Conservation (phyloP, 139 green algal species). For the Haematococcus sp. region DNA sequence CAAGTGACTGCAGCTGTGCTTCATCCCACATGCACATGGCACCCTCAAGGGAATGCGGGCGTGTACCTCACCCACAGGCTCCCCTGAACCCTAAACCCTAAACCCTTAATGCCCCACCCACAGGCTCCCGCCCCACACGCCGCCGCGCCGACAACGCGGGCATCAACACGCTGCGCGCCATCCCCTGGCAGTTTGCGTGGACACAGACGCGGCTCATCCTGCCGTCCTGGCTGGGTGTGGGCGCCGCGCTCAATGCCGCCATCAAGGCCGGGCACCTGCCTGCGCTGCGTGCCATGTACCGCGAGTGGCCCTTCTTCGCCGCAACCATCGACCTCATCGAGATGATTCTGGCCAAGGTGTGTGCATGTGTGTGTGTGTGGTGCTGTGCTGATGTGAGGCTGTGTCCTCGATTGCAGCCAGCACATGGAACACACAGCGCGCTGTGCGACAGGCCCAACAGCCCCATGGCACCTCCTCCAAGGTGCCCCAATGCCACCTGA, state of each 20-base stretch:
- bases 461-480: too few relatives aligned
- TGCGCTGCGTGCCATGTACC: constrained; percentile 89
- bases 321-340: constrained; percentile 95
- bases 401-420: too few relatives aligned
- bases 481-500: too few relatives aligned
- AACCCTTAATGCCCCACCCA: neutral
- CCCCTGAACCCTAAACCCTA: too few relatives aligned
- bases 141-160: constrained; percentile 28
- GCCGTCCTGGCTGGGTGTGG: constrained; percentile 96
- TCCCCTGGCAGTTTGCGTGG: constrained; percentile 99
- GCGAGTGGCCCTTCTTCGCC: constrained; percentile 95
- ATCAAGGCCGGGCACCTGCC: constrained; percentile 57
- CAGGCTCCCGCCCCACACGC: constrained; percentile 38
- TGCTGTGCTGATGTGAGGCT: too few relatives aligned
- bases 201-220: constrained; percentile 95
- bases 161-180: constrained; percentile 87
- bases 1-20: too few relatives aligned
- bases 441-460: too few relatives aligned
- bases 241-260: constrained; percentile 74
- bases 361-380: neutral
- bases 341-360: constrained; percentile 97
- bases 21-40: too few relatives aligned
- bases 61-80: too few relatives aligned
- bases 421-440: too few relatives aligned
- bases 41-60: too few relatives aligned